Base-by-base conservation (phyloP, 768 basidiomycete species). In the Termitomyces sp. region DNA sequence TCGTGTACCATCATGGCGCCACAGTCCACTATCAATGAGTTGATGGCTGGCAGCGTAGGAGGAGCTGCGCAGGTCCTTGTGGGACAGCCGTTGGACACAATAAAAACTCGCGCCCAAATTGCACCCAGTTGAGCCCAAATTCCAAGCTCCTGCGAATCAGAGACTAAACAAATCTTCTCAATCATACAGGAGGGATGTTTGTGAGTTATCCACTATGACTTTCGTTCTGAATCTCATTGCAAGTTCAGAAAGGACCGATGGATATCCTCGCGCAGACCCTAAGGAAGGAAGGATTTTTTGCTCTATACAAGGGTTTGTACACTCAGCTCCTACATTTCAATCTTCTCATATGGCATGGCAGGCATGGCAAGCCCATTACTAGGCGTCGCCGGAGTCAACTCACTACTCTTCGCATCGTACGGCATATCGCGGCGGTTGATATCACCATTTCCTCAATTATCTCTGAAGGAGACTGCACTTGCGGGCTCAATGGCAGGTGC, bases 341-440 rank as follows among this genome's bases (percentile, higher is more conserved):
- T 4, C 15, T 1, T 16, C 26, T 48, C 22, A 51, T 20, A 28
- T 15, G 37, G 20, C 57, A 2, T 20, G 31, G 56, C 15, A 93
- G 93, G 94, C 37, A 95, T 94, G 93, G 79, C 86, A 1, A 92
- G 90, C 54, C 96, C 97, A 0, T 79, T 98, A 9, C 57, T 97
- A 45, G 97, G 97, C 18, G 89, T 98, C 28, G 92, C 95, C 2
- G 95, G 92, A 9, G 96, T 98, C 65, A 98, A 98, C 73, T 96
- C 94, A 4, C 80, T 98, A 13, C 82, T 98, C 13, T 99, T 98
- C 73, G 89, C 92, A 0, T 86, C 94, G 0, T 98, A 96, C 65
- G 88, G 83, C n/a, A 75, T 81, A 20, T 90, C 93, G 3, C 75
- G 88, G 64, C 85, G 91, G 20, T 70, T 94, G 50, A 80, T 98